Percentiles rank a stretch among this genome's conserved stretches.
Evolutionary conservation across 1,284 basidiomycete species (phyloP).

Genomic region (Ceratobasidium sp.): DNA sequence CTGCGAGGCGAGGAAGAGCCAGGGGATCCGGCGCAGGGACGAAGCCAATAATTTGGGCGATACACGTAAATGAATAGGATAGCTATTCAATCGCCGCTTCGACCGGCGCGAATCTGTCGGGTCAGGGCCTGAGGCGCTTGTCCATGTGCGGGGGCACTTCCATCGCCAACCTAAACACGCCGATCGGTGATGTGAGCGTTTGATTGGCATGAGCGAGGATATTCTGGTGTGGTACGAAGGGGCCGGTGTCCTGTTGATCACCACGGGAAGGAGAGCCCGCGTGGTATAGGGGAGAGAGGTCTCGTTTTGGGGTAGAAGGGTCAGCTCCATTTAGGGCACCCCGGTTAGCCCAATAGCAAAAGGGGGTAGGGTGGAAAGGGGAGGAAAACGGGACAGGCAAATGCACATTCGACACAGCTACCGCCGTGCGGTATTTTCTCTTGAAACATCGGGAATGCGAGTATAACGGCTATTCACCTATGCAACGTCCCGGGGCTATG

Average conservation of each 20-base stretch:
- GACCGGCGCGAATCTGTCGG: conserved; percentile 82
- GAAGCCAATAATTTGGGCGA: too few relatives aligned
- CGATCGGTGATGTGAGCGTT: neutral
- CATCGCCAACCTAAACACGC: conserved; percentile 78
- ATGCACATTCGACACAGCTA: too few relatives aligned
- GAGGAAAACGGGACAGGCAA: neutral
- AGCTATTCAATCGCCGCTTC: conserved; percentile 79
- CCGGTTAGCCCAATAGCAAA: neutral
- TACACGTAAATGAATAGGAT: too few relatives aligned
- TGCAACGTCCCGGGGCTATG: conserved; percentile 88
- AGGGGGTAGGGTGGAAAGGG: neutral
- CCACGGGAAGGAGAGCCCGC: neutral
- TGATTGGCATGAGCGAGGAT: neutral
- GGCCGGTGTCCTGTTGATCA: too few relatives aligned
- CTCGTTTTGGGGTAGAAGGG: neutral
- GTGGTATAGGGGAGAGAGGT: neutral
- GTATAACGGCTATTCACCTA: conserved; percentile 89
- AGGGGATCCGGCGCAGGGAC: too few relatives aligned
- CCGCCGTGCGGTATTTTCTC: conserved; percentile 74
- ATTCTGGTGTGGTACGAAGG: neutral
- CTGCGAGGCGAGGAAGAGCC: too few relatives aligned
- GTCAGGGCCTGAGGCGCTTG: conserved; percentile 83
- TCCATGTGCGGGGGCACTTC: conserved; percentile 94
- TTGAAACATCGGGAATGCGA: conserved; percentile 73
- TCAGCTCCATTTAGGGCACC: too few relatives aligned